Base-by-base conservation (phyloP, 1,139 yeast genomes). In the Suhomyces taliae region DNA sequence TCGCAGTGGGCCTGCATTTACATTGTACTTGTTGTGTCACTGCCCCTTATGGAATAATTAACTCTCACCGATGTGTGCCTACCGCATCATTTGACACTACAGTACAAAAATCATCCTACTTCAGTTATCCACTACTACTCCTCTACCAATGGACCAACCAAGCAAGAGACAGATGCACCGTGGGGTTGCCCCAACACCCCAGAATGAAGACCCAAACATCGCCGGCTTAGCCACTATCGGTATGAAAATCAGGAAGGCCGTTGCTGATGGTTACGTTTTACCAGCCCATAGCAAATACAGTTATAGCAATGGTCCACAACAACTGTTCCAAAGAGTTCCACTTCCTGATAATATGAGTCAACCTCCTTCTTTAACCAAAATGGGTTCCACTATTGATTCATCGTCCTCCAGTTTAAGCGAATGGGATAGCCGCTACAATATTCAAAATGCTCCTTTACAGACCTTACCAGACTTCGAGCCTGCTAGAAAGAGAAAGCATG, bases 171-270 rank as follows among this genome's bases (percentile, higher is more conserved):
- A 56, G 38, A 59, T 57, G 56, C 46, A 49, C 35, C 55, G 56
- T 4, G 56, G 58, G 19, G 43, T 43, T 33, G 45, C 47, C 39
- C 52, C 57, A 2, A 53, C 48, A 37, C 42, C 37, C 27, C 47
- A 47, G 45, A 58, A 56, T 52, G 60, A 53, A 36, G 66, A 53
- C 36, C 61, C 55, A 37, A 65, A 52, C 27, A 49, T 59, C 1
- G 66, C 68, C 10, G 57, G 64, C 5, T 69, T 85, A 27, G 75
- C 83, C 37, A 75, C 83, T 0, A 59, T 85, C 6, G 90, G 90
- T 0, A 85, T 84, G 89, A 73, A 89, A 53, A 80, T 85, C 53
- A 76, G 93, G 59, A 83, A 84, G 57, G 76, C 86, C 2, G 82
- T 85, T 2, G 73, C 81, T 39, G 83, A 83, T 40, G 90, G 90